These are phyloP conservation scores for Candolleomyces aberdarensis DNA, from an alignment of 768 basidiomycete species.

Conservation along the genomic window DNA sequence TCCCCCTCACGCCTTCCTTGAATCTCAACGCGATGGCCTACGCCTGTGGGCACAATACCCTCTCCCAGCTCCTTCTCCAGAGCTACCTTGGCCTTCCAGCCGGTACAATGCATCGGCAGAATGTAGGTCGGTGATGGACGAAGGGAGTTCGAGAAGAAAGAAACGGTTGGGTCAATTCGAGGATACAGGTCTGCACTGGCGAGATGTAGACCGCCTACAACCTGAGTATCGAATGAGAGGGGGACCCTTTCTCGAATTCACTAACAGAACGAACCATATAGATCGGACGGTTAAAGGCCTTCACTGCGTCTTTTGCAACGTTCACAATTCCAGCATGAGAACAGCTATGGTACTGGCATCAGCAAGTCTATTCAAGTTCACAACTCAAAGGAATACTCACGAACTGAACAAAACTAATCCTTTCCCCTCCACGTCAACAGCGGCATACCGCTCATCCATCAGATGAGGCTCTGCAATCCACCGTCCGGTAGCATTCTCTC, in stretches of 20 bases:
- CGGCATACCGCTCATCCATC: conserved; percentile 81
- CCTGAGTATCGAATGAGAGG: conserved; percentile 31
- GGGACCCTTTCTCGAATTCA: background rate
- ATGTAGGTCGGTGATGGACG: conserved; percentile 65
- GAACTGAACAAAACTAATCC: conserved; percentile 83
- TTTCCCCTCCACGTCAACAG: conserved; percentile 75
- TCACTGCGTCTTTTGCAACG: conserved; percentile 68
- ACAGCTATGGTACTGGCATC: conserved; percentile 25
- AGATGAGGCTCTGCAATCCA: conserved; percentile 68
- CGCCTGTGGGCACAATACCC: conserved; percentile 74
- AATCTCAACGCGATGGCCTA: conserved; percentile 64
- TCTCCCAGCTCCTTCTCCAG: conserved; percentile 68
- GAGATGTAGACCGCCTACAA: conserved; percentile 84
- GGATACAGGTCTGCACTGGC: conserved; percentile 61
- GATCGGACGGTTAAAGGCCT: conserved; percentile 61
- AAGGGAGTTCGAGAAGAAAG: conserved; percentile 62
- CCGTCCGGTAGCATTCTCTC: conserved; percentile 21
- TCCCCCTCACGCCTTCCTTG: conserved; percentile 26
- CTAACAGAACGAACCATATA: conserved; percentile 54
- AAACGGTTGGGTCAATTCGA: conserved; percentile 66
- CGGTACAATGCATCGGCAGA: conserved; percentile 84
- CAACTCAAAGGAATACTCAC: conserved; percentile 38
- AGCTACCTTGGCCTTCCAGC: conserved; percentile 72
- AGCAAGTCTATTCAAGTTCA: background rate
- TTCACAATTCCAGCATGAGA: conserved; percentile 85